phyloP scores from a whole-genome alignment of 2,329 filamentous ascomycete genomes.

The Beauveria caledonica region DNA sequence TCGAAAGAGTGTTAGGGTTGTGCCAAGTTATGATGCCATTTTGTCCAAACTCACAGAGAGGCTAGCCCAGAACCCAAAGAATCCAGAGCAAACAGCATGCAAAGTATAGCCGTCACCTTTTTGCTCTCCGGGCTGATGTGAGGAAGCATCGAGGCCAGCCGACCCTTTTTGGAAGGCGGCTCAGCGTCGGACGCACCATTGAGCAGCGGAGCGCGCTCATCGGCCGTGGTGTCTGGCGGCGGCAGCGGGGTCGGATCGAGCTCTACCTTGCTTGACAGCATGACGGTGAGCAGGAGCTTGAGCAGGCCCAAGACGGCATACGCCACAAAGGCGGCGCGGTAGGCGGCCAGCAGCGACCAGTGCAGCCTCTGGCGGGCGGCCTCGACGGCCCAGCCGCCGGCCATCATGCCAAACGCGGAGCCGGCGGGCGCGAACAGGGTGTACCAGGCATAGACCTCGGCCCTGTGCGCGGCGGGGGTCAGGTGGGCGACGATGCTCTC shows the following conservation, averaged over 20 bases:
- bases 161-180: conserved; percentile 3
- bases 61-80: conserved; percentile 64
- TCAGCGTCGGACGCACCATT: not conserved
- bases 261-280: conserved; percentile 40
- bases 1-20: not conserved
- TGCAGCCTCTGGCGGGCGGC: conserved; percentile 32
- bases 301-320: conserved; percentile 50
- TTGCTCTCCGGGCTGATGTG: conserved; percentile 49
- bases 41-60: conserved; percentile 40
- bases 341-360: conserved; percentile 40
- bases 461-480: conserved; percentile 34
- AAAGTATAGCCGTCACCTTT: conserved; percentile 50
- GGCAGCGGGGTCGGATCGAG: conserved; percentile 17
- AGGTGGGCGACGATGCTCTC: conserved; percentile 53
- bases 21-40: too few species aligned
- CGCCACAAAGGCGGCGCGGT: conserved; percentile 46
- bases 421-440: conserved; percentile 50
- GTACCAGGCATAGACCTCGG: conserved; percentile 57
- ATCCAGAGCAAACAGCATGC: conserved; percentile 60
- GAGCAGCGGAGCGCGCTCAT: conserved; percentile 21
- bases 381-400: conserved; percentile 51
- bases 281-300: conserved; percentile 45
- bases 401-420: conserved; percentile 50
- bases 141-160: conserved; percentile 34
- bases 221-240: not conserved